phyloP scores from a whole-genome alignment of 116 monocot genomes.

The Phalaenopsis hybrid region DNA sequence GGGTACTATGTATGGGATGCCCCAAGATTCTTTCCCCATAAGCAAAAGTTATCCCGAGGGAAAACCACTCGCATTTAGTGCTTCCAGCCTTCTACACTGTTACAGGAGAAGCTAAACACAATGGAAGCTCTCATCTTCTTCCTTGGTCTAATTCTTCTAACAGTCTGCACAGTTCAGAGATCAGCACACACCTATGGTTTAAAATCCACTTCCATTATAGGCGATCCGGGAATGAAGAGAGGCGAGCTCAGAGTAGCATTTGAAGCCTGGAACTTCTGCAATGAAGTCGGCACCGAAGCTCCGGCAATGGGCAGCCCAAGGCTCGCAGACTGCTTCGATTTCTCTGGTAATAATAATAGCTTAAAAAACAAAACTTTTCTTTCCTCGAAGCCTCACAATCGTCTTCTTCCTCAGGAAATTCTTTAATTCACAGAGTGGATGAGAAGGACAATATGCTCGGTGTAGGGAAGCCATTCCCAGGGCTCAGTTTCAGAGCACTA shows the following conservation, averaged over 20 bases:
- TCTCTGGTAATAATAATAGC: neutral
- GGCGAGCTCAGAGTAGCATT: slow-evolving; percentile 67
- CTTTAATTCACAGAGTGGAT: neutral
- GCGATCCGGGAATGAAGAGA: slow-evolving; percentile 78
- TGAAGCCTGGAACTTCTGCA: slow-evolving; percentile 87
- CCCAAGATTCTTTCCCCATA: no score
- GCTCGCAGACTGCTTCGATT: slow-evolving; percentile 70
- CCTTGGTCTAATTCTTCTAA: neutral
- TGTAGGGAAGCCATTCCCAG: neutral
- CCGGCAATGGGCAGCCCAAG: slow-evolving; percentile 80
- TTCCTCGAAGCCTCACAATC: neutral
- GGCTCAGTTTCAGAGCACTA: neutral
- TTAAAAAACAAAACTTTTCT: neutral
- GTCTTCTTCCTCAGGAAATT: neutral
- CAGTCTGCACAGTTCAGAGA: neutral
- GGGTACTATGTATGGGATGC: no score
- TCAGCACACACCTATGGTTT: neutral
- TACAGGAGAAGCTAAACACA: no score
- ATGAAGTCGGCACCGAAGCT: slow-evolving; percentile 74
- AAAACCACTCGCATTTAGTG: no score
- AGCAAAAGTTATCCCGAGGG: no score
- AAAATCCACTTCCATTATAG: slow-evolving; percentile 31
- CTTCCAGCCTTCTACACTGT: no score
- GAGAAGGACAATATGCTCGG: neutral
- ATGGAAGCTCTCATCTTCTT: neutral